Percentiles rank a stretch among this genome's conserved stretches.
phyloP scores from a whole-genome alignment of 768 basidiomycete species.

The Termitomyces eurrhizus region DNA sequence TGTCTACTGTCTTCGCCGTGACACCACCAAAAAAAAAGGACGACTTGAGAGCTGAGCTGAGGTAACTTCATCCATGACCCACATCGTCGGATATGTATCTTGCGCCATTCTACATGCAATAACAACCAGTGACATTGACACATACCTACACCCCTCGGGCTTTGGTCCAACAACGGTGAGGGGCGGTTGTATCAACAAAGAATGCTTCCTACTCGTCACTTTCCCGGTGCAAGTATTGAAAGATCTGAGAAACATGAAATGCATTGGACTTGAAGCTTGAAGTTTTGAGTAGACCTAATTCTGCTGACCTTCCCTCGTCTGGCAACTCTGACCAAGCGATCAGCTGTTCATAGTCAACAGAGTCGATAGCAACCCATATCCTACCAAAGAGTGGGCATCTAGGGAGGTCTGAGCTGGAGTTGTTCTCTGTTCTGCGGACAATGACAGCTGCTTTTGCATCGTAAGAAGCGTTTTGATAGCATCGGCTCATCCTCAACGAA shows the following conservation, averaged over 20 bases:
- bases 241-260: not conserved
- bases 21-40: too few species aligned
- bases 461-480: too few species aligned
- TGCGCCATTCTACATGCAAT: not conserved
- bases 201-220: not conserved
- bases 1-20: too few species aligned
- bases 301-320: not conserved
- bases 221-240: not conserved
- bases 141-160: not conserved
- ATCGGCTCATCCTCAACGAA: too few species aligned
- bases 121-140: too few species aligned
- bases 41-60: too few species aligned
- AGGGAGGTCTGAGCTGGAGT: too few species aligned
- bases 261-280: not conserved
- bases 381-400: too few species aligned
- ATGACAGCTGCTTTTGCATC: too few species aligned
- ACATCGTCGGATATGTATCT: not conserved
- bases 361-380: not conserved
- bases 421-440: too few species aligned
- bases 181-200: not conserved
- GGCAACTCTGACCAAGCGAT: not conserved
- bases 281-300: not conserved
- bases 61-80: too few species aligned
- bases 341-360: not conserved
- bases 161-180: not conserved